These are phyloP conservation scores for Betula pendula DNA, from an alignment of 306 rosid genomes.

Conservation along the genomic window DNA sequence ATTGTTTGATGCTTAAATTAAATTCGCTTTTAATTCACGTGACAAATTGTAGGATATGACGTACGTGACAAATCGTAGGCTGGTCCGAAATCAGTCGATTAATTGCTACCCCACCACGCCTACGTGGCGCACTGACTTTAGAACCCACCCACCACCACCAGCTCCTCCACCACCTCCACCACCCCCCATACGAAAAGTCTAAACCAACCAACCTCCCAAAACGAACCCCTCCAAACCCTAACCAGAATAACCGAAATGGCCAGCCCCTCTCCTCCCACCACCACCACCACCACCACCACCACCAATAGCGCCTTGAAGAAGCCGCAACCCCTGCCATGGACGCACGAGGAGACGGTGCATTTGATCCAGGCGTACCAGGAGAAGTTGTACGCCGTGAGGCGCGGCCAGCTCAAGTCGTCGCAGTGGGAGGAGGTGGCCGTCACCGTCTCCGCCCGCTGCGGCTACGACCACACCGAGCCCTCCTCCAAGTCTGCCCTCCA, in stretches of 20 bases:
- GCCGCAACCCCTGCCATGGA: slow-evolving; percentile 77
- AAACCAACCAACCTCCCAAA: neutral
- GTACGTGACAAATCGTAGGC: too few species aligned
- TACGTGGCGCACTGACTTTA: neutral
- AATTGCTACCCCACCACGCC: neutral
- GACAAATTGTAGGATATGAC: too few species aligned
- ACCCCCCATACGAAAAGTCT: neutral
- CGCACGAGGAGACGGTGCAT: slow-evolving; percentile 71
- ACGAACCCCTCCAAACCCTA: neutral
- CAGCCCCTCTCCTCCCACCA: neutral
- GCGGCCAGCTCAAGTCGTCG: slow-evolving; percentile 72
- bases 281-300: slow-evolving; percentile 17
- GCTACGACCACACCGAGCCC: neutral
- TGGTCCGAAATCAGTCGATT: too few species aligned
- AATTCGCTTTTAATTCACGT: too few species aligned
- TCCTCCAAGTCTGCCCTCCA: slow-evolving; percentile 5
- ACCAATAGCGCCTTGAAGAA: slow-evolving; percentile 33
- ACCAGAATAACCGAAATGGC: neutral
- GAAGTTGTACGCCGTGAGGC: slow-evolving; percentile 77
- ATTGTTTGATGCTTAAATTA: too few species aligned
- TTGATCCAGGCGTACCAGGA: slow-evolving; percentile 86
- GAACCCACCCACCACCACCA: neutral
- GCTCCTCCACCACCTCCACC: neutral
- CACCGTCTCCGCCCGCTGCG: slow-evolving; percentile 32
- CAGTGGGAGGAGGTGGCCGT: slow-evolving; percentile 96